Evolutionary conservation across 2,329 filamentous ascomycete genomes (phyloP).

Genomic region (Sporothrix phasma): DNA sequence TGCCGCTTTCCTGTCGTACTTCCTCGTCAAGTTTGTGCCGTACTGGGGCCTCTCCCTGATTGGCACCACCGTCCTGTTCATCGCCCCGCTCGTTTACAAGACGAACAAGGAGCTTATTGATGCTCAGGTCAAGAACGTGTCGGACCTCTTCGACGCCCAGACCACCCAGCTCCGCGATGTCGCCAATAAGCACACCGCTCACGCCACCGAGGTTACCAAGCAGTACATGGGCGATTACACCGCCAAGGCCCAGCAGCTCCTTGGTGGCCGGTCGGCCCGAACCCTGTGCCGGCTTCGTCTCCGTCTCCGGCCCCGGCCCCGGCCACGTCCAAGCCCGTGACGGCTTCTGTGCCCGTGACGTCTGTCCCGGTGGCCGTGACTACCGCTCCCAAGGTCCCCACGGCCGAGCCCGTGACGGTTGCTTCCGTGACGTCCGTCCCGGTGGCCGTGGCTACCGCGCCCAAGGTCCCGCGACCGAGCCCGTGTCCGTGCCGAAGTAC

Average conservation of each 20-base stretch:
- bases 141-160: slow-evolving; percentile 50
- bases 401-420: slow-evolving; percentile 22
- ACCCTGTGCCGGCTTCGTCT: too few relatives aligned
- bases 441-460: slow-evolving; percentile 7
- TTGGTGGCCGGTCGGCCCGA: slow-evolving; percentile 41
- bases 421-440: neutral
- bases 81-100: slow-evolving; percentile 53
- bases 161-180: slow-evolving; percentile 51
- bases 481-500: slow-evolving; percentile 23
- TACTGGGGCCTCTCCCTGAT: slow-evolving; percentile 59
- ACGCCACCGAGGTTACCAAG: slow-evolving; percentile 54
- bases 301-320: too few relatives aligned
- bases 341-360: neutral
- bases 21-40: slow-evolving; percentile 58
- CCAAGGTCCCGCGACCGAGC: slow-evolving; percentile 17
- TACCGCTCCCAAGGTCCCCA: slow-evolving; percentile 11
- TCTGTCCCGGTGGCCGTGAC: neutral
- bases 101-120: slow-evolving; percentile 63
- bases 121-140: slow-evolving; percentile 47
- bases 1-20: slow-evolving; percentile 55
- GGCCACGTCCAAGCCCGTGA: neutral
- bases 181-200: slow-evolving; percentile 53
- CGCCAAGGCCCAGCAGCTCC: slow-evolving; percentile 55
- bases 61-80: slow-evolving; percentile 48
- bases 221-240: slow-evolving; percentile 60